Base-by-base conservation (phyloP, 495 filamentous ascomycete species). In the Hypoxylon crocopeplum region DNA sequence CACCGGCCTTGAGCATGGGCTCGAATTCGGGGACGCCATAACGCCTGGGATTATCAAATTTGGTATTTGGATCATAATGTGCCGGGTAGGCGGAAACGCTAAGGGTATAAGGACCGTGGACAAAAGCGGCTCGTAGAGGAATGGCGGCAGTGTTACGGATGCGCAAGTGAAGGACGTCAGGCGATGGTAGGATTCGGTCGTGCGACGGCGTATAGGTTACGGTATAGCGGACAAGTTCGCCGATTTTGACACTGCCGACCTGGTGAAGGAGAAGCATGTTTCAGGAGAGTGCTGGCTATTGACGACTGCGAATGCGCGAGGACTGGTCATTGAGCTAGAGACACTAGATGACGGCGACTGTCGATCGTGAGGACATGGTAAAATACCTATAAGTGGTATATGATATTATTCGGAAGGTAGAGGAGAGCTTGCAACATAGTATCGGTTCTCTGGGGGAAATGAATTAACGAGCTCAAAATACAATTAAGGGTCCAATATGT, bases 91-190 rank as follows among this genome's bases (percentile, higher is more conserved):
- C 88, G 33, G 93, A 86, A 7, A 92, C 84, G 59, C 92, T 90
- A 7, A 98, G 80, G 1, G 86, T 96, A 71, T 98, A 98, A 1
- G 94, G 94, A 0, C 94, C 94, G 73, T 96, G 94, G 33, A 98
- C 84, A 68, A 97, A 98, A 30, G 94, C 94, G 40, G 94, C 94
- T 62, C 94, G 90, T 10, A 98, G 78, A 3, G 94, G 87, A 52
- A 93, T 89, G 11, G 92, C 86, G 16, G 90, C 93, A n/a, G 88
- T 90, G 65, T 98, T 98, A 66, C 88, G 92, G 69, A 98, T 85
- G 56, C 88, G 89, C 33, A 98, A 84, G 70, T 92, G 82, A 24
- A 98, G 82, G 53, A 84, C 74, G 37, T 84, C 72, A 7, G 93
- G 93, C 17, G 89, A 83, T 2, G 94, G 95, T 5, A 93, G 84